Evolutionary conservation across 306 rosid species (phyloP).

Genomic region (Trifolium pratense): DNA sequence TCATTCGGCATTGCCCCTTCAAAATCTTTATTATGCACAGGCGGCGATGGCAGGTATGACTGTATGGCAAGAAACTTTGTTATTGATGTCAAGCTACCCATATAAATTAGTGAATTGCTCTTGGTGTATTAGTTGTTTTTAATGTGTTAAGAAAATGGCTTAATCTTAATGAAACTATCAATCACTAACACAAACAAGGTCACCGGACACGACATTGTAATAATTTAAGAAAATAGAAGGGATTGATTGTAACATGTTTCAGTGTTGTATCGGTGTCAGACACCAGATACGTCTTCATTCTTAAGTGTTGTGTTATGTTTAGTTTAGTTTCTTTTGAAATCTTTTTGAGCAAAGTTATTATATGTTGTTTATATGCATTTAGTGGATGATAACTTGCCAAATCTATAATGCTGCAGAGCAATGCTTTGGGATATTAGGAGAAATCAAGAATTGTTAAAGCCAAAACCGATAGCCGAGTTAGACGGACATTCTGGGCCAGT

Average conservation of each 20-base stretch:
- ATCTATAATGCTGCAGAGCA: conserved; percentile 62
- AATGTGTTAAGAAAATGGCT: not conserved
- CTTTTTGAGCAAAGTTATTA: not conserved
- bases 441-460: conserved; percentile 51
- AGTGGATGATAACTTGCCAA: conserved; percentile 16
- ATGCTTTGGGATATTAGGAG: conserved; percentile 85
- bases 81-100: not conserved
- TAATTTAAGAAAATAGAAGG: not conserved
- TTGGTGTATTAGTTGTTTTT: not conserved
- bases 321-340: not conserved
- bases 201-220: not conserved
- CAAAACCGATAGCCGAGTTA: conserved; percentile 64
- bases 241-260: not conserved
- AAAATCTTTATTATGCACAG: conserved; percentile 72
- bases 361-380: not conserved
- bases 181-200: not conserved
- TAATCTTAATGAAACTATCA: conserved; percentile 3
- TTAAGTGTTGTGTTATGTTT: not conserved
- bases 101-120: conserved; percentile 7
- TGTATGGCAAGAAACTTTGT: conserved; percentile 4
- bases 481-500: conserved; percentile 70
- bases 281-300: not conserved
- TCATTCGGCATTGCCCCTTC: conserved; percentile 71
- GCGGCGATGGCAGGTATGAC: conserved; percentile 67
- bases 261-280: not conserved